Evolutionary conservation across 768 basidiomycete genomes (phyloP).

Genomic region (Termitomyces titanicus): DNA sequence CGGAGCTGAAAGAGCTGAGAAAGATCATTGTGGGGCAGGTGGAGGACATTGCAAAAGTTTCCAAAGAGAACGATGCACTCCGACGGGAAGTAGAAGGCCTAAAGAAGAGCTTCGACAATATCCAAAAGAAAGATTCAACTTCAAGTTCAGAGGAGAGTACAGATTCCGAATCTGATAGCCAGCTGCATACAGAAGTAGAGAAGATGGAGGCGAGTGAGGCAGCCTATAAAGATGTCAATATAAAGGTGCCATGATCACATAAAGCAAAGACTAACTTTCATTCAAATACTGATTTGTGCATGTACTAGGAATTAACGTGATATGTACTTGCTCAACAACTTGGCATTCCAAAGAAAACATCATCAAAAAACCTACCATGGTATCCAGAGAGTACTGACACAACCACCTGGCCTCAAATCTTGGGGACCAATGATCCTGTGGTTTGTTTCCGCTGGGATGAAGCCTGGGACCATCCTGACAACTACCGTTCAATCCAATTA

Average conservation of each 20-base stretch:
- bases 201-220: background rate
- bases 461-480: background rate
- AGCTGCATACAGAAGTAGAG: background rate
- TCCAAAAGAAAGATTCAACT: background rate
- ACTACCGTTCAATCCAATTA: conserved; percentile 1
- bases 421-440: background rate
- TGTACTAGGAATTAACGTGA: background rate
- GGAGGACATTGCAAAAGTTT: background rate
- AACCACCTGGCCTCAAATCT: conserved; percentile 3
- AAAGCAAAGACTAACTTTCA: too few relatives aligned
- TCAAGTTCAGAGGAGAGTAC: background rate
- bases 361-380: conserved; percentile 5
- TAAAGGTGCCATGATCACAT: background rate
- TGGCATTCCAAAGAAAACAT: background rate
- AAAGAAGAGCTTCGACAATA: background rate
- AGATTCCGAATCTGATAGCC: background rate
- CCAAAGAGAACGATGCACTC: too few relatives aligned
- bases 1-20: background rate
- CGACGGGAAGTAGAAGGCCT: background rate
- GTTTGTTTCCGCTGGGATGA: conserved; percentile 2
- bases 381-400: background rate
- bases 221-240: background rate
- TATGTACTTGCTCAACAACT: background rate
- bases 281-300: background rate
- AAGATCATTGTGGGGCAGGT: background rate